Base-by-base conservation (phyloP, 2,329 filamentous ascomycete genomes). In the Xylariaceae sp. region DNA sequence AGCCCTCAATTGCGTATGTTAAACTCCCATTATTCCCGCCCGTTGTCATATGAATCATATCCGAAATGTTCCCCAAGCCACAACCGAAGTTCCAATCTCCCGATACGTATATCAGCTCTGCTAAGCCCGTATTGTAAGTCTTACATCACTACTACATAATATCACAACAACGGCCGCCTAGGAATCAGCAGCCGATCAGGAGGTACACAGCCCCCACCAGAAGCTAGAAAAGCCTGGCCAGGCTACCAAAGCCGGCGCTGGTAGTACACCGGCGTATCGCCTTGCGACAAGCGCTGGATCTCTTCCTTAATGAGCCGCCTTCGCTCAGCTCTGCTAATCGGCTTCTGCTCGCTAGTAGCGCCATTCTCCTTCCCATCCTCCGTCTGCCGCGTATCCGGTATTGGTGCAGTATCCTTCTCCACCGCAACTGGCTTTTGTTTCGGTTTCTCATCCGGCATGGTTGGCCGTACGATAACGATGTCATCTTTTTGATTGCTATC, bases 231-330 rank as follows among this genome's bases (percentile, higher is more conserved):
- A 20, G n/a, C n/a, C n/a, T 5, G 9, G 4, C 19, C n/a, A 10
- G 10, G 42, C 65, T 71, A 86, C 76, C 79, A 84, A 59, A 84
- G 71, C 47, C 84, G 73, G 45, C 83, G 77, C 65, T 84, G 81
- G 64, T 85, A 84, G 57, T 80, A 81, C 20, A 77, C 73, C 14
- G 74, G 80, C 67, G 73, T 72, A 2, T 80, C 72, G 16, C 73
- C 70, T 66, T 77, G 78, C 6, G 80, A 74, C 52, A 81, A 65
- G 59, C 71, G 75, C 68, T 70, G 72, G 57, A 87, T 79, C 64
- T 86, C 83, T 59, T 83, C 79, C 67, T 83, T 85, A 66, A 86
- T 87, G 62, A 78, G 74, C 67, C 75, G 75, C 63, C 85, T 76
- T 63, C 85, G 78, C 70, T 84, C 79, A 0, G 79, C 81, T 52